Base-by-base conservation (phyloP, 2,329 filamentous ascomycete genomes). In the Ophiostoma ips region DNA sequence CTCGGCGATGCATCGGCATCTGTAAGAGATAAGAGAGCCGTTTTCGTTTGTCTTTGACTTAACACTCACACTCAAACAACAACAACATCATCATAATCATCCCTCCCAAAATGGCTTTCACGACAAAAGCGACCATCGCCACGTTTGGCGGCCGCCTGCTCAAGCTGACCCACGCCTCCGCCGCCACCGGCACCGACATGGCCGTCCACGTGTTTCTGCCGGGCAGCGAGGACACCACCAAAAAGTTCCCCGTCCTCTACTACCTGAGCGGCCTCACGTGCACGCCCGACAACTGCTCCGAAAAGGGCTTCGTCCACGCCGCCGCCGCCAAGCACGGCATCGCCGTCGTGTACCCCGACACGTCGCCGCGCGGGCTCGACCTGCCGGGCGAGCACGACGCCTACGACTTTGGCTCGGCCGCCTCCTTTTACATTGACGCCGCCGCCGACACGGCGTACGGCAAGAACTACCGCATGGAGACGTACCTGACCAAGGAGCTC, bases 211-310 rank as follows among this genome's bases (percentile, higher is more conserved):
- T 98, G 60, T 98, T 86, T 71, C 76, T 98, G 3, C 92, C 92
- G 21, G 80, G 86, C 2, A 73, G 81, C 60, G 79, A 85, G 50
- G 68, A 74, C 55, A 59, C 66, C 46, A 49, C 66, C 2, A 70
- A 75, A 37, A 66, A 71, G 50, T 84, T 84, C 2, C 92, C 92
- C 21, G 78, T 96, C 30, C 77, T 98, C 52, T 81, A 95, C 69
- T 98, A 90, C 68, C 81, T 98, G 52, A 90, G 90, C 13, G 92
- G 92, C 48, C 73, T 98, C 54, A 96, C 92, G 54, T 98, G 92
- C 73, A 90, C 88, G 1, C 88, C 87, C 34, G 89, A 96, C 61
- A 89, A 89, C 68, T 81, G 79, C 62, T 73, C 82, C 31, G 79
- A 89, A 61, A 83, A 84, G 63, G 92, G 89, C 49, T 96, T 95